Conservation (phyloP, 768 basidiomycete species). For the Xerocomus spinulosus region DNA sequence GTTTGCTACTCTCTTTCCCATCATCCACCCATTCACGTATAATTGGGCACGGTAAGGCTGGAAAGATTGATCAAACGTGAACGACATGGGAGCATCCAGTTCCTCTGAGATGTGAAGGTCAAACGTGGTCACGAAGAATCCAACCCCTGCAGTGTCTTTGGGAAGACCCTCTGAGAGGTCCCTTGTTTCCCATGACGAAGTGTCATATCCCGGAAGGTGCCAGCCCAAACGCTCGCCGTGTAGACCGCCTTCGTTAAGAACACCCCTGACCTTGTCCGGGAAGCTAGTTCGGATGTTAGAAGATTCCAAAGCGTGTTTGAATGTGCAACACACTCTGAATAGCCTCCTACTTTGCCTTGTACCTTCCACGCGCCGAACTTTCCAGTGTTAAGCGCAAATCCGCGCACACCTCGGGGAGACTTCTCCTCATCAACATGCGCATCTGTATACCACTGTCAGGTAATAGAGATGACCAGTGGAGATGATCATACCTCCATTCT, state of each 20-base stretch:
- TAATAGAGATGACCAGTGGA: background rate
- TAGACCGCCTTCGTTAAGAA: constrained; percentile 70
- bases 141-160: constrained; percentile 56
- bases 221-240: constrained; percentile 69
- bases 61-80: constrained; percentile 59
- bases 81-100: constrained; percentile 67
- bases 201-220: constrained; percentile 71
- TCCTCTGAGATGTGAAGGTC: constrained; percentile 52
- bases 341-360: constrained; percentile 74
- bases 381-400: constrained; percentile 64
- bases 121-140: constrained; percentile 79
- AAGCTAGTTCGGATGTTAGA: constrained; percentile 42
- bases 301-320: background rate
- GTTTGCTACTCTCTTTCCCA: constrained; percentile 74
- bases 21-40: constrained; percentile 88
- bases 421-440: constrained; percentile 53
- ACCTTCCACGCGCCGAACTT: constrained; percentile 63
- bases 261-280: constrained; percentile 65
- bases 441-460: constrained; percentile 8
- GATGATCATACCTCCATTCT: constrained; percentile 44
- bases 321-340: constrained; percentile 44
- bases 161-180: constrained; percentile 59
- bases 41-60: constrained; percentile 69
- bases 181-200: constrained; percentile 53
- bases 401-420: constrained; percentile 73